Evolutionary conservation across 2,329 filamentous ascomycete species (phyloP), one percentile per base, ranked within the genome.

Genomic region (Blumeria hordei): DNA sequence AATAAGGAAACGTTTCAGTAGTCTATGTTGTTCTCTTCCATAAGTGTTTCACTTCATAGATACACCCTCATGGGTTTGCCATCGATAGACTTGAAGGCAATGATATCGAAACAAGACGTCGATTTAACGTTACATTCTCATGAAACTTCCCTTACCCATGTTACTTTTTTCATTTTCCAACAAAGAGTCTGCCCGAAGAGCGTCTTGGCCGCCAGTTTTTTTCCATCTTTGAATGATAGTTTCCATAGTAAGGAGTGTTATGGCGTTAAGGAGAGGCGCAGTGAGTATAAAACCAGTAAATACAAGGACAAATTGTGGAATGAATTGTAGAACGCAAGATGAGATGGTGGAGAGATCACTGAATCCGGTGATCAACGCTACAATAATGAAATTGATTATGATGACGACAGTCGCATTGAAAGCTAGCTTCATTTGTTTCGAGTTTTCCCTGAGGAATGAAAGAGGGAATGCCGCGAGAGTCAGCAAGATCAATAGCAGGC

Each of bases 341-440:
- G 53, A 50, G 21, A 56, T 54, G 11, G 44, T 52, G 16, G 43
- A 45, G 44, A 56, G 44, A 34, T 56, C 55, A 14, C 43, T 36
- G 32, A 56, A 56, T 4, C 52, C 55, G 12, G 55, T 51, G 16
- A 54, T 54, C 12, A 54, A 16, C 7, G 21, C 53, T 1, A 51
- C 35, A 5, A 51, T 14, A 4, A 45, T 37, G 1, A 56, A 44
- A 16, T 37, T 12, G n/a, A 55, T 14, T 18, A 56, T 44, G 12
- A 52, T 12, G 4, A 37, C 32, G 4, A 56, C n/a, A 52, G 16
- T 37, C 6, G 11, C n/a, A 12, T 36, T 51, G 14, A 35, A 50
- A 37, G 53, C 52, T 5, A 35, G 3, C 5, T n/a, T 43, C 16
- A 35, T 14, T 12, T 18, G n/a, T 1, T 34, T 35, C 4, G 28